These are phyloP conservation scores for Botryobasidium botryosum DNA, from an alignment of 768 basidiomycete genomes.

Conservation along the genomic window DNA sequence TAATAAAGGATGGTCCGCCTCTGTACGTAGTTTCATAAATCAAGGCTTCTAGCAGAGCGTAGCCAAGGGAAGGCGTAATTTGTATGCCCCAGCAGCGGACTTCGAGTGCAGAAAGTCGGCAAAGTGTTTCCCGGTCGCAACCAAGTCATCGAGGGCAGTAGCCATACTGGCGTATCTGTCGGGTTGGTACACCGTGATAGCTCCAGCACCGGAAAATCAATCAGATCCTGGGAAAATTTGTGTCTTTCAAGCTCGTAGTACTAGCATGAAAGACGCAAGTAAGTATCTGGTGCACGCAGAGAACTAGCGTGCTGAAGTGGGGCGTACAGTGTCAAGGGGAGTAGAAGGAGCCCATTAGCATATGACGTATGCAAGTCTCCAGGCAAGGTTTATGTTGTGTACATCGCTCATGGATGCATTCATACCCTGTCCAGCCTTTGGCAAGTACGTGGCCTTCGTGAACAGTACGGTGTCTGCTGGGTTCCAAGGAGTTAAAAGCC, in stretches of 20 bases:
- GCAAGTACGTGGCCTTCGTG: constrained; percentile 16
- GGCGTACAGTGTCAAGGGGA: no score
- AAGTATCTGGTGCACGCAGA: no score
- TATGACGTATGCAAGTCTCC: constrained; percentile 17
- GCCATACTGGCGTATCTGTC: constrained; percentile 21
- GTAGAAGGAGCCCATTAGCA: no score
- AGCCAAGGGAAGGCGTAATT: no score
- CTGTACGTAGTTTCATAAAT: no score
- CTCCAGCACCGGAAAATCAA: constrained; percentile 15
- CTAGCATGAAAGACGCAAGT: no score
- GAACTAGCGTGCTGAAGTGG: no score
- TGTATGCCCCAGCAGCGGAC: no score
- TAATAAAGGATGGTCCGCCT: no score
- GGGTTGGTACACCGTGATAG: constrained; percentile 19
- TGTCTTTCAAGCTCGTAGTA: no score
- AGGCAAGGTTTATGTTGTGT: constrained; percentile 17
- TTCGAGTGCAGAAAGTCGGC: constrained; percentile 13
- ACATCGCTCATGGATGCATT: constrained; percentile 17
- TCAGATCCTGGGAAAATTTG: no score
- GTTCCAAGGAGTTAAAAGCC: neutral
- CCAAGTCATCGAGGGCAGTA: constrained; percentile 14
- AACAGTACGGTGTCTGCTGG: neutral
- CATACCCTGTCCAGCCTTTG: constrained; percentile 18
- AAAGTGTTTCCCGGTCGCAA: constrained; percentile 19
- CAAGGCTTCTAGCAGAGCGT: no score